phyloP scores from a whole-genome alignment of 2,329 filamentous ascomycete species.

The Claviceps fusiformis region DNA sequence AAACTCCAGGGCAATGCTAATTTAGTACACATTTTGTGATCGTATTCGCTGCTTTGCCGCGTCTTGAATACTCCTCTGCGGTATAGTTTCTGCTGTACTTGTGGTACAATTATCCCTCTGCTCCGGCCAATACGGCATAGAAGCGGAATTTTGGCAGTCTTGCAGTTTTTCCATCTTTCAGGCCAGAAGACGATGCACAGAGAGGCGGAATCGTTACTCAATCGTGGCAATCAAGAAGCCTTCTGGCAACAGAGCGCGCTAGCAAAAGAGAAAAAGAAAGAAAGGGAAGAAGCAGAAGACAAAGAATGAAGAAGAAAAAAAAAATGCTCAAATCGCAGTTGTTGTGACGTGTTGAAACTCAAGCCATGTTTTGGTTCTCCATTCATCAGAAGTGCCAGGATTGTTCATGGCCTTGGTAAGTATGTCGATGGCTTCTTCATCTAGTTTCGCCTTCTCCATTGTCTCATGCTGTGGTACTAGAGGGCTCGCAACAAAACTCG shows the following conservation, averaged over 20 bases:
- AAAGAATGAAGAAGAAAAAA: too few species aligned
- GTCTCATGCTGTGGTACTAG: conserved; percentile 35
- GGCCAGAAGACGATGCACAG: too few species aligned
- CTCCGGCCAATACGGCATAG: background rate
- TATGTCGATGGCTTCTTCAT: conserved; percentile 29
- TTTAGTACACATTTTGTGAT: background rate
- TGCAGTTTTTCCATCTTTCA: too few species aligned
- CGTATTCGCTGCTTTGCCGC: background rate
- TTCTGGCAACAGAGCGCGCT: background rate
- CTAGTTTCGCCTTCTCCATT: conserved; percentile 31
- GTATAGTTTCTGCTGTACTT: background rate
- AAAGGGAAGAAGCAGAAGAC: background rate
- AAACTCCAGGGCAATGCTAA: background rate
- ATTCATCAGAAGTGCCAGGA: conserved; percentile 22
- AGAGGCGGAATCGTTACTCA: too few species aligned
- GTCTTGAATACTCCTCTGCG: background rate
- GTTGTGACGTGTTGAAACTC: conserved; percentile 12
- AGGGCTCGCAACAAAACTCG: conserved; percentile 23
- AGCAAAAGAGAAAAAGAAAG: background rate
- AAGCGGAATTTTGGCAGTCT: background rate
- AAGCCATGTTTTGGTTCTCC: conserved; percentile 25
- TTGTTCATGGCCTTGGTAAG: conserved; percentile 26
- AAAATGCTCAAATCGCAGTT: conserved; percentile 4
- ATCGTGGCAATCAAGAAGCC: background rate
- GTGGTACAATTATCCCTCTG: background rate